Percentiles rank a stretch among this genome's conserved stretches.
phyloP scores from a whole-genome alignment of 1,139 yeast species.

The Candida neerlandica region DNA sequence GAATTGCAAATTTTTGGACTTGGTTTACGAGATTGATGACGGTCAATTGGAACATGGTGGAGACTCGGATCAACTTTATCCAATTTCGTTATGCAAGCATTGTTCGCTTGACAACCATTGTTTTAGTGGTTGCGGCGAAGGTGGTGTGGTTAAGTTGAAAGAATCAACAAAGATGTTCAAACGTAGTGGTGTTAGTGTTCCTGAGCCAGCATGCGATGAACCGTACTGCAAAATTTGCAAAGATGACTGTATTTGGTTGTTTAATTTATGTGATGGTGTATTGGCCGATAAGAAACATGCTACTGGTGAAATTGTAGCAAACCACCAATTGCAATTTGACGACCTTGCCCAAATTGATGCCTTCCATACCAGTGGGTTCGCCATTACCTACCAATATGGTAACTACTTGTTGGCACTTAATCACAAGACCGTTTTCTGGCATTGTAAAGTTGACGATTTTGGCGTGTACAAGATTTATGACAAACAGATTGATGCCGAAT shows the following conservation, averaged over 20 bases:
- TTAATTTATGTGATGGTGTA: slow-evolving; percentile 54
- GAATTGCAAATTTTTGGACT: slow-evolving; percentile 3
- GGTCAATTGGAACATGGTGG: slow-evolving; percentile 9
- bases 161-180: neutral
- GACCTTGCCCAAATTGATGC: neutral
- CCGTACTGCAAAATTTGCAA: slow-evolving; percentile 8
- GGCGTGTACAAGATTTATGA: slow-evolving; percentile 7
- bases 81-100: slow-evolving; percentile 4
- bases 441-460: slow-evolving; percentile 8
- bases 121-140: slow-evolving; percentile 2
- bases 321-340: slow-evolving; percentile 9
- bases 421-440: slow-evolving; percentile 9
- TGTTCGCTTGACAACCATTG: slow-evolving; percentile 5
- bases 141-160: neutral
- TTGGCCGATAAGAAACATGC: slow-evolving; percentile 19
- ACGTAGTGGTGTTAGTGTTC: neutral
- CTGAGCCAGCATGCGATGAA: neutral
- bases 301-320: slow-evolving; percentile 6
- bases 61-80: slow-evolving; percentile 6
- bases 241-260: slow-evolving; percentile 5
- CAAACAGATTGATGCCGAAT: slow-evolving; percentile 3
- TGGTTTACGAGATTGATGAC: slow-evolving; percentile 9
- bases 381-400: slow-evolving; percentile 12
- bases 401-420: slow-evolving; percentile 24
- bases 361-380: slow-evolving; percentile 16